phyloP scores from a whole-genome alignment of 176 grass and related monocot species.

The Aegilops speltoides region DNA sequence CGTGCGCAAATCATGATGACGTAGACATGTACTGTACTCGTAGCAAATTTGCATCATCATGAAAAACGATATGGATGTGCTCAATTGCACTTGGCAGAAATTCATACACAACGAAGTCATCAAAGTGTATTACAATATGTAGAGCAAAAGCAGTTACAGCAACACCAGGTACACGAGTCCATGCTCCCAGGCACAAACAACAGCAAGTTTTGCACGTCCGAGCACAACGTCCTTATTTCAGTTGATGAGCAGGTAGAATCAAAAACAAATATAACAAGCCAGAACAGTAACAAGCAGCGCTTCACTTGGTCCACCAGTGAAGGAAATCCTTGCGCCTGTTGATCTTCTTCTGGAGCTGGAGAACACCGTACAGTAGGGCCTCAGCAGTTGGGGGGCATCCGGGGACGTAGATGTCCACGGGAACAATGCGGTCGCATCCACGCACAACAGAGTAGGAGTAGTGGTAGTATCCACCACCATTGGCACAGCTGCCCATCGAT shows the following conservation, averaged over 20 bases:
- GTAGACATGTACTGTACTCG: not conserved
- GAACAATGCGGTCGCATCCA: conserved; percentile 94
- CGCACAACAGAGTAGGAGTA: conserved; percentile 96
- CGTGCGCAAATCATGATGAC: not conserved
- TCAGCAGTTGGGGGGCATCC: conserved; percentile 95
- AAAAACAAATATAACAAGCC: conserved; percentile 26
- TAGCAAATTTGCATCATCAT: too few species aligned
- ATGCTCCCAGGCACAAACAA: conserved; percentile 29
- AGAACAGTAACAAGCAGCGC: not conserved
- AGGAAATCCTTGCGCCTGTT: conserved; percentile 97
- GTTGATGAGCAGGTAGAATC: conserved; percentile 17
- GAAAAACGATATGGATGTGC: too few species aligned
- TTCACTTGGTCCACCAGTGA: conserved; percentile 96
- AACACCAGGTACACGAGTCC: not conserved
- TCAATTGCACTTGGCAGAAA: too few species aligned
- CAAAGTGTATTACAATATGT: conserved; percentile 26
- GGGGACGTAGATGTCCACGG: conserved; percentile 88
- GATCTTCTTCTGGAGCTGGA: conserved; percentile 98
- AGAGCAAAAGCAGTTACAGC: conserved; percentile 20
- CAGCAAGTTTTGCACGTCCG: conserved; percentile 21
- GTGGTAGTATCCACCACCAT: conserved; percentile 96
- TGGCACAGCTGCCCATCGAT: conserved; percentile 96
- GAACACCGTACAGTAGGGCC: conserved; percentile 91
- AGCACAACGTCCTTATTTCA: conserved; percentile 51
- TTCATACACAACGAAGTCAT: not conserved